Conservation (phyloP, 2,329 filamentous ascomycete genomes). For the Trematosphaeria pertusa region DNA sequence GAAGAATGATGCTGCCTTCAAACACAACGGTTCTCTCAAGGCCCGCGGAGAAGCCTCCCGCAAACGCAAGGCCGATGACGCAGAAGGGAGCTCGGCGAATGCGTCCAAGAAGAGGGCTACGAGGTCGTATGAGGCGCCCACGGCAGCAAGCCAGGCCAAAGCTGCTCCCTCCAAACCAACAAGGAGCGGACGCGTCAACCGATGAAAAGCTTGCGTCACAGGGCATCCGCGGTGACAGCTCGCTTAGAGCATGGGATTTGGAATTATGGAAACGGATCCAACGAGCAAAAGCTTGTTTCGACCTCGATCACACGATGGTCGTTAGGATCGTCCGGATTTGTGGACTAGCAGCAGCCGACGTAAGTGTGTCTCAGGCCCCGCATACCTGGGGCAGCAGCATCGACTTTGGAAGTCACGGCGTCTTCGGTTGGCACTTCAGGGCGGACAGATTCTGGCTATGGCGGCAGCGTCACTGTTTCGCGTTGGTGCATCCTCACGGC, state of each 20-base stretch:
- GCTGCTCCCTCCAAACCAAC: conserved; percentile 25
- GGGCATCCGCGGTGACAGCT: not conserved
- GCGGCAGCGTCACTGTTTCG: no score
- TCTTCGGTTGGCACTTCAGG: no score
- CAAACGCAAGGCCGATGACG: conserved; percentile 41
- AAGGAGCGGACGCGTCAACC: conserved; percentile 17
- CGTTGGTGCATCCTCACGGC: no score
- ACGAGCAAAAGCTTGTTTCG: no score
- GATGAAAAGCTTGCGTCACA: not conserved
- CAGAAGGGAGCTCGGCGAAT: conserved; percentile 18
- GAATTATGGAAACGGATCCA: no score
- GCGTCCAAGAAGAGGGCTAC: conserved; percentile 38
- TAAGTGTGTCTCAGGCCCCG: conserved; percentile 2
- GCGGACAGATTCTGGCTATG: no score
- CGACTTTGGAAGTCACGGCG: no score
- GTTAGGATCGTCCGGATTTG: no score
- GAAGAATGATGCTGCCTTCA: conserved; percentile 2
- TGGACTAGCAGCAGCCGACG: not conserved
- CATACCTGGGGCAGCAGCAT: conserved; percentile 1
- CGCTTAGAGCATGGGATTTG: not conserved
- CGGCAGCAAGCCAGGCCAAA: conserved; percentile 42
- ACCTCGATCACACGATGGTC: no score
- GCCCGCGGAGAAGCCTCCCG: conserved; percentile 23
- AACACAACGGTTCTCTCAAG: conserved; percentile 6
- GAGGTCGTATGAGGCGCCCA: conserved; percentile 44